Evolutionary conservation across 345 rosid species (phyloP).

Genomic region (Pseudoturritis turrita): DNA sequence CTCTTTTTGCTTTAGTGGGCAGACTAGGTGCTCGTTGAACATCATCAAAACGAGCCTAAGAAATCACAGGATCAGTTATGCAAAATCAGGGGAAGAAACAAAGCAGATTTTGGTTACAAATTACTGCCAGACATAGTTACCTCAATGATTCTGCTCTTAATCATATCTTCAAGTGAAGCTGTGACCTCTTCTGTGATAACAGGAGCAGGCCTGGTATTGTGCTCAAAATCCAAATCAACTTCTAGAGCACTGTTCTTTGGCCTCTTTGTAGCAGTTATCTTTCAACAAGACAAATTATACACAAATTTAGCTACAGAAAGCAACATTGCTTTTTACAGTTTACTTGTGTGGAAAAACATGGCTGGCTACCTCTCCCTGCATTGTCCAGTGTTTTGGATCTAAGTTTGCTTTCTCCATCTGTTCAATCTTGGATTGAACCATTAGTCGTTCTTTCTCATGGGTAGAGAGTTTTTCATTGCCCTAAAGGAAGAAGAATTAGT

Average conservation of each 20-base stretch:
- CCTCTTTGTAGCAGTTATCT: conserved; percentile 87
- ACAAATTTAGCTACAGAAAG: background rate
- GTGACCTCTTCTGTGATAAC: conserved; percentile 94
- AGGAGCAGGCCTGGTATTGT: conserved; percentile 88
- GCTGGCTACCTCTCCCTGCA: conserved; percentile 93
- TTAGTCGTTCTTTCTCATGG: conserved; percentile 65
- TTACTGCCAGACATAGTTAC: conserved; percentile 29
- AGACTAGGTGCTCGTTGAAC: conserved; percentile 47
- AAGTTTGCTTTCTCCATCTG: conserved; percentile 83
- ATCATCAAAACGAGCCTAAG: conserved; percentile 73
- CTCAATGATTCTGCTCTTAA: conserved; percentile 70
- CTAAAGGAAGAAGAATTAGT: conserved; percentile 30
- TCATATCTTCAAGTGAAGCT: conserved; percentile 79
- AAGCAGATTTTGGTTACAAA: background rate
- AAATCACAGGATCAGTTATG: background rate
- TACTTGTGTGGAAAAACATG: background rate
- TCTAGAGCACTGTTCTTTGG: conserved; percentile 94
- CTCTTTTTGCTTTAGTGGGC: conserved; percentile 63
- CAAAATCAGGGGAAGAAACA: background rate
- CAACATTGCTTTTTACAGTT: background rate
- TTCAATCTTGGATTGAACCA: conserved; percentile 58
- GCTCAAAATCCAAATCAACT: conserved; percentile 95
- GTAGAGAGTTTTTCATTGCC: conserved; percentile 56
- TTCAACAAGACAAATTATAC: conserved; percentile 14
- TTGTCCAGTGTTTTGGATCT: conserved; percentile 91